A percentile compares a stretch with the other conserved stretches of the same genome.
Evolutionary conservation across 768 basidiomycete species (phyloP).

Genomic region (Boletus reticulatus): DNA sequence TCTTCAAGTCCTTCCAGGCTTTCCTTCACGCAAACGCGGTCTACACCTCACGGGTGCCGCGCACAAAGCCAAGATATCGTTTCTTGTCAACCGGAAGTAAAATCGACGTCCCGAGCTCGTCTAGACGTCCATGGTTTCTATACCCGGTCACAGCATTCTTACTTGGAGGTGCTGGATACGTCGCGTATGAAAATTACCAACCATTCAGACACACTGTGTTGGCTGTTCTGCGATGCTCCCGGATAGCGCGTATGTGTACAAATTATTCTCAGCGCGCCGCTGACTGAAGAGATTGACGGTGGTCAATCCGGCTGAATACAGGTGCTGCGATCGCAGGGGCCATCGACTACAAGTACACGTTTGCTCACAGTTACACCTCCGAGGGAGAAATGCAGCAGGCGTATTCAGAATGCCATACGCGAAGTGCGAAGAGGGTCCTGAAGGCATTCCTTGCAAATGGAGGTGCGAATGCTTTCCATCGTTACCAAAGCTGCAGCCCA

Average conservation of each 20-base stretch:
- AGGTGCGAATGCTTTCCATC: conserved; percentile 43
- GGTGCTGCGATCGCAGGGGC: conserved; percentile 62
- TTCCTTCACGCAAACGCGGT: conserved; percentile 6
- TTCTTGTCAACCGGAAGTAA: conserved; percentile 12
- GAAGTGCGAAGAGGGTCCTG: conserved; percentile 78
- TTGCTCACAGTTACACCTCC: conserved; percentile 50
- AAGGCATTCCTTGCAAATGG: conserved; percentile 87
- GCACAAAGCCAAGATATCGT: conserved; percentile 5
- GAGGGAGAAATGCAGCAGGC: conserved; percentile 51
- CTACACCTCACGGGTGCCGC: not conserved
- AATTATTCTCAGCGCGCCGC: conserved; percentile 22
- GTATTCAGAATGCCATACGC: conserved; percentile 75
- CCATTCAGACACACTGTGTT: conserved; percentile 75
- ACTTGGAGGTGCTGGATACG: conserved; percentile 31
- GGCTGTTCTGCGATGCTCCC: conserved; percentile 74
- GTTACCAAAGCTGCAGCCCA: not conserved
- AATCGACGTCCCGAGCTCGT: not conserved
- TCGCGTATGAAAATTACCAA: conserved; percentile 66
- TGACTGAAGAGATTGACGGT: conserved; percentile 23
- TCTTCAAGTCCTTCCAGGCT: conserved; percentile 10
- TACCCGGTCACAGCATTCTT: conserved; percentile 24
- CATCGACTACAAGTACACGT: conserved; percentile 71
- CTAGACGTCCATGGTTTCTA: conserved; percentile 22
- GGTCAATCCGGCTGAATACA: conserved; percentile 19
- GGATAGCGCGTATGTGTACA: conserved; percentile 59